Conservation (phyloP, 2,329 filamentous ascomycete genomes). For the Trichoderma lentiforme region DNA sequence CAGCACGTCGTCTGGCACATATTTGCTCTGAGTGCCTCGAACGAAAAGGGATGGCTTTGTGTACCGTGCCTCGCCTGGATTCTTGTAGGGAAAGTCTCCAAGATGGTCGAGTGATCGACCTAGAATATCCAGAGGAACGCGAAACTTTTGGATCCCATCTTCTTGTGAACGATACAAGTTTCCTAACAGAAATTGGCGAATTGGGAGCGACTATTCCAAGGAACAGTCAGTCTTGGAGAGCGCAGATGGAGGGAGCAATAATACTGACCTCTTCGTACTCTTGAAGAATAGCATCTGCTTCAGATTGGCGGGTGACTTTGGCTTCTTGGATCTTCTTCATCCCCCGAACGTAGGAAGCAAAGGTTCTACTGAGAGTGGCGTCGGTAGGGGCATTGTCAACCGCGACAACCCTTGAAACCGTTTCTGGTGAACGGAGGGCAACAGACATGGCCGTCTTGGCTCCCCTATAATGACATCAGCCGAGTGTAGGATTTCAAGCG, state of each 20-base stretch:
- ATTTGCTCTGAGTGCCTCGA: slow-evolving; percentile 70
- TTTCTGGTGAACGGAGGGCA: slow-evolving; percentile 65
- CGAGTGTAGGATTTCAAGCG: background rate
- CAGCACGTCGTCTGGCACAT: slow-evolving; percentile 75
- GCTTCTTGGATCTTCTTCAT: slow-evolving; percentile 79
- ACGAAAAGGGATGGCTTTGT: slow-evolving; percentile 79
- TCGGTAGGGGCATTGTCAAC: slow-evolving; percentile 93
- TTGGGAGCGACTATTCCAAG: slow-evolving; percentile 52
- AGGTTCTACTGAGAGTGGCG: slow-evolving; percentile 68
- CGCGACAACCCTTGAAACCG: slow-evolving; percentile 69
- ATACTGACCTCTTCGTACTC: slow-evolving; percentile 63
- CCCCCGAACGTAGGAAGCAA: slow-evolving; percentile 74
- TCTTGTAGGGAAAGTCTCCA: slow-evolving; percentile 83
- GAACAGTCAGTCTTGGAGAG: background rate
- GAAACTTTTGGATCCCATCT: slow-evolving; percentile 63
- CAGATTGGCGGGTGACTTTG: slow-evolving; percentile 63
- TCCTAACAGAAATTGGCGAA: slow-evolving; percentile 88
- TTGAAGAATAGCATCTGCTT: slow-evolving; percentile 76
- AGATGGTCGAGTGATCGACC: slow-evolving; percentile 67
- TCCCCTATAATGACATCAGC: slow-evolving; percentile 52
- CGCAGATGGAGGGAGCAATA: background rate
- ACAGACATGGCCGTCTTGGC: slow-evolving; percentile 91
- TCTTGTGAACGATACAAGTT: slow-evolving; percentile 64
- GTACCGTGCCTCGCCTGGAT: slow-evolving; percentile 66
- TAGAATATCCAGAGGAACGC: slow-evolving; percentile 73